Percentiles rank a stretch among this genome's conserved stretches.
These are phyloP conservation scores for Mycena metata DNA, from an alignment of 768 basidiomycete species.

Conservation along the genomic window DNA sequence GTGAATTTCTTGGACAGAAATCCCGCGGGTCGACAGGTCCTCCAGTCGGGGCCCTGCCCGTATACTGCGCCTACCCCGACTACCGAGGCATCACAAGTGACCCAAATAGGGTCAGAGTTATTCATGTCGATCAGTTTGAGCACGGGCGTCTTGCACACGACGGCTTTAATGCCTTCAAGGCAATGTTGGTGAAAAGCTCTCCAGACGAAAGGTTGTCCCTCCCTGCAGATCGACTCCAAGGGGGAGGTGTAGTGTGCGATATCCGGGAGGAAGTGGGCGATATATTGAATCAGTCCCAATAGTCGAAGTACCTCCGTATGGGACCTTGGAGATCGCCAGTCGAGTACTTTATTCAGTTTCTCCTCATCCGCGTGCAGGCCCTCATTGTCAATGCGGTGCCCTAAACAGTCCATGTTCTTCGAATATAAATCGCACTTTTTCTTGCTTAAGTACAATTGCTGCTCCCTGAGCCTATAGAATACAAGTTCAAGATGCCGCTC, in stretches of 20 bases:
- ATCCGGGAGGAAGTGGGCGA: neutral
- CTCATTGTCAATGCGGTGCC: slow-evolving; percentile 45
- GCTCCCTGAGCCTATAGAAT: slow-evolving; percentile 44
- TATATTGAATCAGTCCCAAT: neutral
- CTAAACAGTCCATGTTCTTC: slow-evolving; percentile 36
- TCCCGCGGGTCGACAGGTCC: slow-evolving; percentile 2
- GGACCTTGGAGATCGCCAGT: neutral
- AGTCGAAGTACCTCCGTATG: neutral
- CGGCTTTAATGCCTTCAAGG: neutral
- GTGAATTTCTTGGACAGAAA: slow-evolving; percentile 12
- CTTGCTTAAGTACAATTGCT: slow-evolving; percentile 49
- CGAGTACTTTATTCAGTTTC: neutral
- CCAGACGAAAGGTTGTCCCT: neutral
- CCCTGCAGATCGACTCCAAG: neutral
- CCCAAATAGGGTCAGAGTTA: neutral
- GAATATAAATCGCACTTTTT: slow-evolving; percentile 44
- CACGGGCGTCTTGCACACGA: neutral
- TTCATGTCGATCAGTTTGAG: neutral
- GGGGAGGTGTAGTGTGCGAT: slow-evolving; percentile 1
- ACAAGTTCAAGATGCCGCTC: slow-evolving; percentile 48
- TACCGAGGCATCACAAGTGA: neutral
- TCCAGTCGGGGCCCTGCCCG: neutral
- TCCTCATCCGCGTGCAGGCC: slow-evolving; percentile 48
- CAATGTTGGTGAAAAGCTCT: neutral
- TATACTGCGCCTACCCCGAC: neutral